Conservation (phyloP, 2,329 filamentous ascomycete species). For the Tolypocladium endophyticum region DNA sequence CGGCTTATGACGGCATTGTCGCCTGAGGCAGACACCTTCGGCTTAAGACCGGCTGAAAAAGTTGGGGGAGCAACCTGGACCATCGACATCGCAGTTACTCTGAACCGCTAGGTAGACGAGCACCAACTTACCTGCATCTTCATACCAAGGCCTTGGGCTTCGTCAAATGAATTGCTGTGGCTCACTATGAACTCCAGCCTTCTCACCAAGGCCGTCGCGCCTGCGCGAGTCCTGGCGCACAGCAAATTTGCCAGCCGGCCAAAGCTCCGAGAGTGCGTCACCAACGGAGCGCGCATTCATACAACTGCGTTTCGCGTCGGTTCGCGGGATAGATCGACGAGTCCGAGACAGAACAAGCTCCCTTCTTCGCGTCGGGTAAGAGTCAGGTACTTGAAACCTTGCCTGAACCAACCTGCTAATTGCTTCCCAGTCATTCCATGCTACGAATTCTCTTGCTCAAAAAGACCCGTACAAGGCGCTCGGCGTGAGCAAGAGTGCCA, state of each 20-base stretch:
- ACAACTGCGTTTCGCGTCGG: slow-evolving; percentile 15
- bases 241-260: slow-evolving; percentile 26
- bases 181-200: slow-evolving; percentile 36
- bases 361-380: slow-evolving; percentile 18
- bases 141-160: not conserved
- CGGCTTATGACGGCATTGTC: slow-evolving; percentile 19
- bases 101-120: not conserved
- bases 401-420: not conserved
- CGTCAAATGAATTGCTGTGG: slow-evolving; percentile 16
- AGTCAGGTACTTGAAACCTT: not conserved
- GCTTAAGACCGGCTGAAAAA: slow-evolving; percentile 19
- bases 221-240: slow-evolving; percentile 34
- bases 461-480: slow-evolving; percentile 82
- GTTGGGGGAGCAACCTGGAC: slow-evolving; percentile 1
- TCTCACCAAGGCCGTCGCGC: slow-evolving; percentile 34
- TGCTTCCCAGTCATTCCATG: slow-evolving; percentile 43
- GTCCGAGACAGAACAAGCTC: slow-evolving; percentile 6
- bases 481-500: slow-evolving; percentile 73
- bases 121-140: not conserved
- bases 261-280: slow-evolving; percentile 29
- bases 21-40: slow-evolving; percentile 15
- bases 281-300: slow-evolving; percentile 24
- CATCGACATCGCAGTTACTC: slow-evolving; percentile 1
- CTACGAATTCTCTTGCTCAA: slow-evolving; percentile 41
- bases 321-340: slow-evolving; percentile 9